A percentile compares a stretch with the other conserved stretches of the same genome.
phyloP scores from a whole-genome alignment of 1,284 basidiomycete genomes.

The Gomphus bonarii region DNA sequence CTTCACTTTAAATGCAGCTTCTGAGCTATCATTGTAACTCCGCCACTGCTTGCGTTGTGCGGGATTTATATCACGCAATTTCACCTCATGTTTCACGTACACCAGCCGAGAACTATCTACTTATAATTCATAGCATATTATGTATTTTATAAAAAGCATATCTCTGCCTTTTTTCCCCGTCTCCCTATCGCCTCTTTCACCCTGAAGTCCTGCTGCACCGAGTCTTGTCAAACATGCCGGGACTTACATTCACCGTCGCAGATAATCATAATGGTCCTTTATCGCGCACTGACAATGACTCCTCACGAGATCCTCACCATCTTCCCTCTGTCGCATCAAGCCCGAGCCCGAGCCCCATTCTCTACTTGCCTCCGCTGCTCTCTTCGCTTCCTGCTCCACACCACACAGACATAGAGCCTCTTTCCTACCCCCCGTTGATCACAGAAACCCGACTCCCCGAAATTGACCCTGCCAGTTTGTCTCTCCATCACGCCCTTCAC shows the following conservation, averaged over 20 bases:
- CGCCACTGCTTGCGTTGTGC: no score
- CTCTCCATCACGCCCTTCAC: constrained; percentile 78
- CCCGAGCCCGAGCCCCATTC: constrained; percentile 37
- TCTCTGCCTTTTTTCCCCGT: not conserved
- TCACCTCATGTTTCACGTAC: not conserved
- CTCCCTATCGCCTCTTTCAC: not conserved
- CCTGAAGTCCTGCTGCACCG: no score
- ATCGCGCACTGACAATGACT: not conserved
- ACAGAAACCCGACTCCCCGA: constrained; percentile 71
- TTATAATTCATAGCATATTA: not conserved
- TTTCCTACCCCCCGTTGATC: constrained; percentile 33
- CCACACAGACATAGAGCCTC: constrained; percentile 17
- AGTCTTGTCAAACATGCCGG: constrained; percentile 7
- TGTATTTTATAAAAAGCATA: no score
- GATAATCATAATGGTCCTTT: constrained; percentile 1
- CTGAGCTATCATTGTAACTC: no score
- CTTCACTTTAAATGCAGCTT: no score
- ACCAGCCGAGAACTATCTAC: no score
- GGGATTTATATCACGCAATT: constrained; percentile 6
- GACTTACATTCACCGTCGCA: constrained; percentile 11
- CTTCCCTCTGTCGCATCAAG: constrained; percentile 41
- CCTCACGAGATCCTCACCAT: constrained; percentile 43
- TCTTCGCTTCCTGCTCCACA: constrained; percentile 49
- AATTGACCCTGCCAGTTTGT: constrained; percentile 76
- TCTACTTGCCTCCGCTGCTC: constrained; percentile 74